phyloP scores from a whole-genome alignment of 148 eudicot genomes.

The Chenopodium suecicum region DNA sequence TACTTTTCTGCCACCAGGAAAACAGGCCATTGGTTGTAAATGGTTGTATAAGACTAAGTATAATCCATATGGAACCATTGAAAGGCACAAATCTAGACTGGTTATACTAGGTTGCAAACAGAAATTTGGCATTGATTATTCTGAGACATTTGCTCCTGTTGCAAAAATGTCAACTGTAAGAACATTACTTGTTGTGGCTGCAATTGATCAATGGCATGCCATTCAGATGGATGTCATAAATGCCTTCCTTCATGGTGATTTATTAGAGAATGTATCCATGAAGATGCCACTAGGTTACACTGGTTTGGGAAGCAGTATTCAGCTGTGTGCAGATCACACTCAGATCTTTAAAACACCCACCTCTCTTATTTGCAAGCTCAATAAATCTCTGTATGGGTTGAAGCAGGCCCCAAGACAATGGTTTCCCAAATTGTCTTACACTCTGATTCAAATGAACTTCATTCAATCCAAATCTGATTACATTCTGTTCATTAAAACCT shows the following conservation, averaged over 20 bases:
- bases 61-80: neutral
- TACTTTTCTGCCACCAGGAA: neutral
- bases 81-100: neutral
- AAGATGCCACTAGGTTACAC: neutral
- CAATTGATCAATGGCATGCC: neutral
- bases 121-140: neutral
- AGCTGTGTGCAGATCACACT: neutral
- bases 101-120: neutral
- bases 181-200: neutral
- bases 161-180: neutral
- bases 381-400: neutral
- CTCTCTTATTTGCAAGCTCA: neutral
- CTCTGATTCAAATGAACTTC: neutral
- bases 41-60: neutral
- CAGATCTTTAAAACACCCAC: too few relatives aligned
- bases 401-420: neutral
- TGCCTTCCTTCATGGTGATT: neutral
- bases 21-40: neutral
- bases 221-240: slow-evolving; percentile 1
- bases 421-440: neutral
- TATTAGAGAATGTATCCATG: neutral
- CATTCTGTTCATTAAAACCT: neutral
- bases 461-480: neutral
- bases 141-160: neutral
- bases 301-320: neutral